Conservation (phyloP, 1,139 yeast genomes). For the Taphrina pruni region DNA sequence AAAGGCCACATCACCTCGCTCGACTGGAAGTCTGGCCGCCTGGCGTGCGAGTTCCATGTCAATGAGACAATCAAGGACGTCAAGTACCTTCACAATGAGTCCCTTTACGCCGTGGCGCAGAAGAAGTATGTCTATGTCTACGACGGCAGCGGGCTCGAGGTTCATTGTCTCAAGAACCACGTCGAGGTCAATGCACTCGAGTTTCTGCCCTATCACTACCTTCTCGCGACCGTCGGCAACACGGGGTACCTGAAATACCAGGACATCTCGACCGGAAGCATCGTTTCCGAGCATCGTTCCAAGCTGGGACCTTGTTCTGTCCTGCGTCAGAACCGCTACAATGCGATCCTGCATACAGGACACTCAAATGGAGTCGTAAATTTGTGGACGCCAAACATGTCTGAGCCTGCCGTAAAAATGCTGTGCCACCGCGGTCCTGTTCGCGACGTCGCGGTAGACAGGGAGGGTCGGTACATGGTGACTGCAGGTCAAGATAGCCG, state of each 20-base stretch:
- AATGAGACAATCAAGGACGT: constrained; percentile 91
- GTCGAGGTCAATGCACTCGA: constrained; percentile 82
- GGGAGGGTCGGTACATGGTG: constrained; percentile 95
- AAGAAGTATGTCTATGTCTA: constrained; percentile 91
- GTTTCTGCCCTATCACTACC: constrained; percentile 89
- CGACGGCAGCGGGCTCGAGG: constrained; percentile 87
- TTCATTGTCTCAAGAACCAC: constrained; percentile 90
- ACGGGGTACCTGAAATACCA: constrained; percentile 89
- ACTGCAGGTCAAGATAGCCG: constrained; percentile 87
- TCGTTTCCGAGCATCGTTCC: constrained; percentile 83
- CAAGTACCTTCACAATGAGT: constrained; percentile 87
- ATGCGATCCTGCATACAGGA: constrained; percentile 92
- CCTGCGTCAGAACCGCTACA: constrained; percentile 91
- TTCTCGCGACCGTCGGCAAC: constrained; percentile 67
- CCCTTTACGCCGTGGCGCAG: constrained; percentile 95
- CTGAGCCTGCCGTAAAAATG: constrained; percentile 82
- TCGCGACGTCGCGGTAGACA: constrained; percentile 80
- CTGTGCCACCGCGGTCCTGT: constrained; percentile 86
- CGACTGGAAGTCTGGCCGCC: constrained; percentile 89
- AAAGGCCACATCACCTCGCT: constrained; percentile 96
- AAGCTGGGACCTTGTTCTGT: constrained; percentile 88
- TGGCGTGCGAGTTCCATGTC: constrained; percentile 80
- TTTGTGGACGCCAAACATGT: constrained; percentile 90
- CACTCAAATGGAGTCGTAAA: constrained; percentile 93
- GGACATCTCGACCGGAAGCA: constrained; percentile 90